Base-by-base conservation (phyloP, 495 filamentous ascomycete genomes). In the Oleoguttula mirabilis region DNA sequence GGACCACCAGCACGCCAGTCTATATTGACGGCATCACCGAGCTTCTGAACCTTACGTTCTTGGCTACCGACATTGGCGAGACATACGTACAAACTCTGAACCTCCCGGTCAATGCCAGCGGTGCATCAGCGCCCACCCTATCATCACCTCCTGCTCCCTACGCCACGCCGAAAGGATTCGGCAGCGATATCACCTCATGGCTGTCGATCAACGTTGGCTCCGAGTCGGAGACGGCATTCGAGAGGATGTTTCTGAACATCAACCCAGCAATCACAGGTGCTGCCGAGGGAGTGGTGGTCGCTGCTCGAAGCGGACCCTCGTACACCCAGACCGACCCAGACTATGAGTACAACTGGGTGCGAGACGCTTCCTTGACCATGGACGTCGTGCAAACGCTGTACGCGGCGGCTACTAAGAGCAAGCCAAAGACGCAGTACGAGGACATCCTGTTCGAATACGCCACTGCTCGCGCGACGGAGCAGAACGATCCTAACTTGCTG, bases 321-420 rank as follows among this genome's bases (percentile, higher is more conserved):
- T 51, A 56, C 30, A 23, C 38, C 6, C 35, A 45, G n/a, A 41
- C 7, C 1, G 36, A 36, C 21, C 51, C 51, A 3, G 46, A 55
- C 25, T 55, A 55, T 40, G 48, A 39, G 14, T 55, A 55, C 37
- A 47, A 46, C 36, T 50, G 45, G 53, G 50, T 53, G 8, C 30
- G 53, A 2, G 50, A 53, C 21, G 37, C 45, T 15, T 33, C 22
- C 2, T 35, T 56, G 28, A 53, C 50, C 17, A 49, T 56, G 45
- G 45, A 53, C 27, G 53, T 56, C 22, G 53, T 56, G 4, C 31
- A 51, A 22, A 41, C 20, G 10, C 42, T 56, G 4, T 56, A 56
- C 35, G 21, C 45, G 7, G 50, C 50, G 16, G 45, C 50, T 20
- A 52, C 50, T 10, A 41, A 38, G 10, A 20, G 10, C 19, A 36